Evolutionary conservation across 371 early-diverging fungal genomes (phyloP), one percentile per base, ranked within the genome.

Genomic region (Polyrhizophydium stewartii): DNA sequence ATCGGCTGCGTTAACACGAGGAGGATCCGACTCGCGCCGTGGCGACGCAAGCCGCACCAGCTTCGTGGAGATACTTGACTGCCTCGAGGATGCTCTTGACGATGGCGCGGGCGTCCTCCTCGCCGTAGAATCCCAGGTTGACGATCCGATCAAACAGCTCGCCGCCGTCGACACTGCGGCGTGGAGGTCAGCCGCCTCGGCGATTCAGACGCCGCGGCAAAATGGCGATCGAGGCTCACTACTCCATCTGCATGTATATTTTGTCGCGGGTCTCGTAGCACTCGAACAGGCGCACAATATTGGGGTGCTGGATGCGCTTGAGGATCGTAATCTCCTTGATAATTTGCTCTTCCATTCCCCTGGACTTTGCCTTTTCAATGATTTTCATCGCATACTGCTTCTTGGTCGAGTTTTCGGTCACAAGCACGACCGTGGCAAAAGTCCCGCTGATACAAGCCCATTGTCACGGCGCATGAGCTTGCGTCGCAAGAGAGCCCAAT

Each of bases 21-120:
- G 38, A 16, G 16, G 7, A 10, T 16, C 38, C 16, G 38, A 16
- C 7, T 37, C 10, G 38, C 38, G 38, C 10, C 38, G 10, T 37
- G 38, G 38, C 16, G 38, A 10, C 38, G 38, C 38, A 91, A 88
- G 25, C n/a, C 59, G 3, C 27, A 49, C 71, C 59, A 82, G 60
- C 53, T 22, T 32, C 40, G 64, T 70, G 71, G 2, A 70, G 38
- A 49, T 68, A 70, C 21, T 52, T 35, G 41, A 70, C 51, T 9
- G 71, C 71, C 25, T 58, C 63, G 31, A 70, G 47, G 13, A 67
- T 59, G 2, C 38, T 31, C n/a, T 53, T 50, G 33, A 70, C 67
- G 27, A 70, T 50, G 17, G 22, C 17, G 46, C 47, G 25, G 13
- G 71, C 71, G 46, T 70, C 67, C 7, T 64, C 49, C 59, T 70